Conservation (phyloP, 2,329 filamentous ascomycete species). For the Triangularia setosa region DNA sequence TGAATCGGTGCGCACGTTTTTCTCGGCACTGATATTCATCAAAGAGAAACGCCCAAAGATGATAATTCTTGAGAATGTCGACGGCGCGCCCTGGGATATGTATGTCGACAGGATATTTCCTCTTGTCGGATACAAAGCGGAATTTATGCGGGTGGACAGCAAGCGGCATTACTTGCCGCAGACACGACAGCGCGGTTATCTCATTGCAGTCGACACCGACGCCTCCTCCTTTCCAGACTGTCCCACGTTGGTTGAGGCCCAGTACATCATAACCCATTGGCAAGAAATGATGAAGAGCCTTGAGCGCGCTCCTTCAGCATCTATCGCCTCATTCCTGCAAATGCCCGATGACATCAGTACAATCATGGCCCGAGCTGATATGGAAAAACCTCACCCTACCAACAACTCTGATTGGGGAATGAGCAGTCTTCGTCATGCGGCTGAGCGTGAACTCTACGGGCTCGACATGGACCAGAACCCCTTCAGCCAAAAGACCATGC, state of each 20-base stretch:
- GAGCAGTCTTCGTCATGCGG: slow-evolving; percentile 57
- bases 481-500: slow-evolving; percentile 56
- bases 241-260: slow-evolving; percentile 28
- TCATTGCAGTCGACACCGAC: slow-evolving; percentile 49
- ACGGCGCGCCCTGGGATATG: slow-evolving; percentile 53
- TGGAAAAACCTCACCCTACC: slow-evolving; percentile 33
- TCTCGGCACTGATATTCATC: slow-evolving; percentile 25
- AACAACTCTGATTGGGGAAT: slow-evolving; percentile 47
- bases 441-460: slow-evolving; percentile 44
- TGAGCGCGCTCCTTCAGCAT: slow-evolving; percentile 55
- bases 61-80: slow-evolving; percentile 70
- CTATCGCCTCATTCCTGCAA: slow-evolving; percentile 59
- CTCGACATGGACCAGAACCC: slow-evolving; percentile 52
- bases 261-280: slow-evolving; percentile 40
- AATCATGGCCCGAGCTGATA: slow-evolving; percentile 46
- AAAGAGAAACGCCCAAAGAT: slow-evolving; percentile 52
- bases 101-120: slow-evolving; percentile 41
- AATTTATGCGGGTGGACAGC: slow-evolving; percentile 53
- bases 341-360: slow-evolving; percentile 51
- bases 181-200: slow-evolving; percentile 58
- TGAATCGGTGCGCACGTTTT: slow-evolving; percentile 28
- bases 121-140: slow-evolving; percentile 52
- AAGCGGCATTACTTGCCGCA: slow-evolving; percentile 74
- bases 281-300: slow-evolving; percentile 41
- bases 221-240: slow-evolving; percentile 11